Evolutionary conservation across 805 yeast species (phyloP).

Genomic region (Starmerella scarabaei): DNA sequence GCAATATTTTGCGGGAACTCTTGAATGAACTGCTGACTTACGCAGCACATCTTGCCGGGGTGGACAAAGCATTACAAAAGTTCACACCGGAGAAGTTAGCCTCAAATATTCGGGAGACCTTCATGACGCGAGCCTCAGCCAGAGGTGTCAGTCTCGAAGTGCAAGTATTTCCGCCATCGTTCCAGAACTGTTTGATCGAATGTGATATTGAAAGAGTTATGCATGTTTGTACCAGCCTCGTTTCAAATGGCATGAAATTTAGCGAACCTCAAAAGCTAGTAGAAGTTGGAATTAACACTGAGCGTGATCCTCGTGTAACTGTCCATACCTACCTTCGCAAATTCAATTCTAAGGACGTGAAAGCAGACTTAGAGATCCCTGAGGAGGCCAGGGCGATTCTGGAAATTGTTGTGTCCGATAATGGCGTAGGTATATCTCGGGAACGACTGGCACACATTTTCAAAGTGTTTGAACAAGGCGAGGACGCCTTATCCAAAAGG

Average conservation of each 20-base stretch:
- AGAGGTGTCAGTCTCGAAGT: constrained; percentile 54
- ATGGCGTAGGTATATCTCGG: constrained; percentile 86
- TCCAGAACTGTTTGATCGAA: constrained; percentile 41
- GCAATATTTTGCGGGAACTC: constrained; percentile 76
- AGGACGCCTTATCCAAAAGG: constrained; percentile 78
- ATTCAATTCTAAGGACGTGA: not conserved
- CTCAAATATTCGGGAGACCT: constrained; percentile 66
- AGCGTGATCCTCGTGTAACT: not conserved
- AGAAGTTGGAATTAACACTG: not conserved
- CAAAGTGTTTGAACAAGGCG: constrained; percentile 95
- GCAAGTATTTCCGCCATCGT: constrained; percentile 37
- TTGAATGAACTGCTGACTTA: constrained; percentile 81
- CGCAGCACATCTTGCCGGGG: constrained; percentile 71
- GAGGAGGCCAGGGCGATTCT: constrained; percentile 23
- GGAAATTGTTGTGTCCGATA: constrained; percentile 67
- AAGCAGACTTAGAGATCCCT: not conserved
- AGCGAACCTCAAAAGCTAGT: constrained; percentile 43
- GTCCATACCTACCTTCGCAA: not conserved
- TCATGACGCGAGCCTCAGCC: constrained; percentile 40
- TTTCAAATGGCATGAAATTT: constrained; percentile 80
- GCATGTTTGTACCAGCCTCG: constrained; percentile 81
- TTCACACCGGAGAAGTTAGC: constrained; percentile 67
- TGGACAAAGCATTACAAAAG: constrained; percentile 70
- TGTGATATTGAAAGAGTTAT: constrained; percentile 84
- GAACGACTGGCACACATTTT: constrained; percentile 70